Evolutionary conservation across 305 asterid genomes (phyloP), one percentile per base, ranked within the genome.

Genomic region (Fraxinus sp.): DNA sequence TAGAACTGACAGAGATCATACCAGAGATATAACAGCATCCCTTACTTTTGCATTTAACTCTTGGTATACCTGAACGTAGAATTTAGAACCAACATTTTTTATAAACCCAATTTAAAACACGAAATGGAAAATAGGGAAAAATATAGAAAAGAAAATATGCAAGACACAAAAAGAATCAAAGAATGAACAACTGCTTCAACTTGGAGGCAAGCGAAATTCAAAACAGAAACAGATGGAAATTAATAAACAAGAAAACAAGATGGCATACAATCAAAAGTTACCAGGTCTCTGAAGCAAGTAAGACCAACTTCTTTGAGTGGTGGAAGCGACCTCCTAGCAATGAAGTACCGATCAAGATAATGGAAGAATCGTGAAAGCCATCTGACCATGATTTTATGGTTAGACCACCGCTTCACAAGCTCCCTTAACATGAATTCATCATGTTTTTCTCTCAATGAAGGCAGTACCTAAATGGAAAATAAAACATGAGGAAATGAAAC

Each of bases 1-100:
- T 35, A 81, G 13, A 35, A 68, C n/a, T 68, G 20, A 24, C 36
- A 26, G 18, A 68, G 10, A 77, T 57, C 91, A 80, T 88, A 92
- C 96, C 96, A 94, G 79, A 77, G 95, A 90, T 84, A 92, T 90
- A 80, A 92, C 96, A 86, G 97, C 97, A 88, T 89, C 96, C 89
- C 91, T 93, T 49, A 89, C 96, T 88, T 92, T 91, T 10, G 83
- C 93, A 86, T 84, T 88, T 78, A 93, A 52, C 89, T 93, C 95
- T 81, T 64, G 80, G 86, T 94, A 94, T 37, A 92, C 98, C 98
- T 94, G 87, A 85, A 85, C 81, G 64, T 11, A 75, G 37, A 76
- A 86, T 43, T 55, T 57, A 79, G 57, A 72, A 81, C 77, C 55
- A 76, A 83, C 70, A 37, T 36, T 80, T 55, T 73, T 46, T 33